Evolutionary conservation across 1,284 basidiomycete species (phyloP), one percentile per base, ranked within the genome.

Genomic region (Phellopilus nigrolimitatus): DNA sequence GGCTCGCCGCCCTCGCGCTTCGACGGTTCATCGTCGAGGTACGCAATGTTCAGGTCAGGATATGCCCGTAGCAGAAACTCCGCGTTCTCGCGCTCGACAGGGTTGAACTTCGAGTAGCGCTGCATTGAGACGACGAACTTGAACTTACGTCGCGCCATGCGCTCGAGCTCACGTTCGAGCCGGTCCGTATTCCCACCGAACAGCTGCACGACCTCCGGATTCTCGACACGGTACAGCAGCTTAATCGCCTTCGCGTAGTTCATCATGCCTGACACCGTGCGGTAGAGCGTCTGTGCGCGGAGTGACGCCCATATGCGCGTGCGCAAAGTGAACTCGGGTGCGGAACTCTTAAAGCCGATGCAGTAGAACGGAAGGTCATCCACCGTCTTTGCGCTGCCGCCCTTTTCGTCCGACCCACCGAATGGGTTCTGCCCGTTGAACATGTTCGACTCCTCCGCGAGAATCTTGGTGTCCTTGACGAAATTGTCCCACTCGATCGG

Each of bases 221-320:
- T 99, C 74, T 99, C 97, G 51, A 99, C 95, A 59, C 95, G 93
- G 71, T 98, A 97, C 25, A 99, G 80, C n/a, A 99, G 78, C 72
- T 99, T 99, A 82, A 99, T 98, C 15, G 97, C 95, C 78, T 99
- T 99, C 62, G 91, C 85, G 70, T 99, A 99, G 76, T 99, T 99
- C 97, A 99, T 99, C 87, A 99, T 98, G 47, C 95, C 97, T 41
- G 97, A 97, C 13, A 99, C 95, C 17, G 95, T 99, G 60, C 97
- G 87, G 71, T 99, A 99, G 28, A 99, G 82, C 2, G 97, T 99
- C 74, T 99, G 97, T 17, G 95, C 95, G 55, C 95, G 91, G 12
- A 99, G 79, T 24, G 95, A 98, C 8, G 95, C 95, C 95, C 95
- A 99, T 63, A 99, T 99, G 70, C 95, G 89, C 12, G 97, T 99